Evolutionary conservation across 345 rosid species (phyloP).

Genomic region (Adansonia digitata): DNA sequence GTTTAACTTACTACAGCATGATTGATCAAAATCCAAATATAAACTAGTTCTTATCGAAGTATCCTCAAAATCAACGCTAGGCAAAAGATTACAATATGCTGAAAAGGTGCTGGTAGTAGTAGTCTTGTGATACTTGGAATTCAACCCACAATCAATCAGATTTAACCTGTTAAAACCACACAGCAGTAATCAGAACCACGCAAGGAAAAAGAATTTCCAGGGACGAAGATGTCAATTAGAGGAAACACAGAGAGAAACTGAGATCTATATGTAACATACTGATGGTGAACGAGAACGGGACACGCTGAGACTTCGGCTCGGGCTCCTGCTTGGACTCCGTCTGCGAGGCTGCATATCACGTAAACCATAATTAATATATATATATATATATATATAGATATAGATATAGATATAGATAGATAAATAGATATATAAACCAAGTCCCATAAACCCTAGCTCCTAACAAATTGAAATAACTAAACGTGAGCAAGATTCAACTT

Average conservation of each 20-base stretch:
- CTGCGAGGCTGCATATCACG: slow-evolving; percentile 19
- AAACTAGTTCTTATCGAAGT: background rate
- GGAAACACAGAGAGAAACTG: background rate
- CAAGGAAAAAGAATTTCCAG: background rate
- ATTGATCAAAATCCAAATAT: background rate
- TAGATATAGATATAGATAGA: too few species aligned
- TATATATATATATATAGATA: too few species aligned
- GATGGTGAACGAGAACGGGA: slow-evolving; percentile 34
- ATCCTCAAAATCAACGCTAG: background rate
- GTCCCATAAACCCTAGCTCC: too few species aligned
- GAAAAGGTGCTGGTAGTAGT: too few species aligned
- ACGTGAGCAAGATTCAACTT: slow-evolving; percentile 27
- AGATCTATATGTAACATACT: slow-evolving; percentile 10
- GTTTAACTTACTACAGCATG: background rate
- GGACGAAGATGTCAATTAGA: background rate
- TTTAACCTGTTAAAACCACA: slow-evolving; percentile 35
- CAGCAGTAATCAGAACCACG: background rate
- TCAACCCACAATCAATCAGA: slow-evolving; percentile 32
- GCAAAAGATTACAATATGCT: background rate
- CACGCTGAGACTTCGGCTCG: slow-evolving; percentile 16
- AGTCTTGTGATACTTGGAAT: background rate
- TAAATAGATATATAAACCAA: too few species aligned
- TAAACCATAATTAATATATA: too few species aligned
- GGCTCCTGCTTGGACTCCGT: slow-evolving; percentile 17
- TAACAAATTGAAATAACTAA: background rate